These are phyloP conservation scores for Cordia subcordata DNA, from an alignment of 257 asterid species.

Conservation along the genomic window DNA sequence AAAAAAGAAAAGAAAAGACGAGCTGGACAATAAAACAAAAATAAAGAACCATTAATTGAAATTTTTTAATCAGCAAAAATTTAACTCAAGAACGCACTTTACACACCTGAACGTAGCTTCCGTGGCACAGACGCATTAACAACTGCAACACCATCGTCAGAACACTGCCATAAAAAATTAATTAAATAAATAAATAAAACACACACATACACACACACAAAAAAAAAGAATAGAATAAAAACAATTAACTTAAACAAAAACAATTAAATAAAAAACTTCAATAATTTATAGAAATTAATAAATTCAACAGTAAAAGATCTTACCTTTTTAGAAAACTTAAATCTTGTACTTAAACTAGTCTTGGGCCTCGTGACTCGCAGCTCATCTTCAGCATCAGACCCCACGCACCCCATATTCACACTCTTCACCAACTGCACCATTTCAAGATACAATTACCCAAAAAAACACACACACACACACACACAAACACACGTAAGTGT, in stretches of 20 bases:
- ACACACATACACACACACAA: too few species aligned
- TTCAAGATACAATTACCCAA: background rate
- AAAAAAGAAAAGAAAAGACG: too few species aligned
- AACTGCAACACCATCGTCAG: conserved; percentile 42
- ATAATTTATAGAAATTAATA: background rate
- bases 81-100: background rate
- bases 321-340: conserved; percentile 52
- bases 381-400: conserved; percentile 44
- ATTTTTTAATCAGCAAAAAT: background rate
- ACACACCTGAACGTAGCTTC: conserved; percentile 73
- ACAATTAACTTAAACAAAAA: too few species aligned
- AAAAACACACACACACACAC: background rate
- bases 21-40: background rate
- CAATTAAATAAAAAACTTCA: background rate
- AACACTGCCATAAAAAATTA: conserved; percentile 45
- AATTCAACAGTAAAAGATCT: background rate
- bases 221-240: background rate
- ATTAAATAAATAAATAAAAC: conserved; percentile 1
- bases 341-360: conserved; percentile 23
- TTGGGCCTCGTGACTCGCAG: conserved; percentile 25
- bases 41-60: background rate
- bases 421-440: conserved; percentile 13
- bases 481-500: too few species aligned
- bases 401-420: conserved; percentile 48
- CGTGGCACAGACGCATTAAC: conserved; percentile 60